Conservation (phyloP, 2,329 filamentous ascomycete genomes). For the Hypoxylon sp. region DNA sequence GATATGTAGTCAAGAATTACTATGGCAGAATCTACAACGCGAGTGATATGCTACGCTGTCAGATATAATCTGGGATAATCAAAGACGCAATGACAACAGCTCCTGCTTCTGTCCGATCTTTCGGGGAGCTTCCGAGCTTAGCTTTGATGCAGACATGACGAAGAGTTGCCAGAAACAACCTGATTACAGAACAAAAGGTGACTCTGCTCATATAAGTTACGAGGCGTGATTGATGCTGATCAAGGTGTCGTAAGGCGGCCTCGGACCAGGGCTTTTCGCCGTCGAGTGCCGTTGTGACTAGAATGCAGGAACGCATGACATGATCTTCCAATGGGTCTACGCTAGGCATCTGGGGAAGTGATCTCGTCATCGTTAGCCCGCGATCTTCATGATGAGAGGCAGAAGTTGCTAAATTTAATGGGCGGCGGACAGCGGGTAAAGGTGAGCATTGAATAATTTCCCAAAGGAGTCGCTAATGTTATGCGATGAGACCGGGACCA, state of each 20-base stretch:
- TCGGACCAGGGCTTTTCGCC: constrained; percentile 16
- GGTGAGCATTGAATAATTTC: constrained; percentile 58
- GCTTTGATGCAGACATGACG: constrained; percentile 27
- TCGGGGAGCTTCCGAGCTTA: constrained; percentile 1
- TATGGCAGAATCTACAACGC: constrained; percentile 15
- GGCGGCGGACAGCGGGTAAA: constrained; percentile 52
- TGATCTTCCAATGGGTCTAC: constrained; percentile 40
- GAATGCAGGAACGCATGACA: constrained; percentile 30
- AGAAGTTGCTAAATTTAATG: constrained; percentile 52
- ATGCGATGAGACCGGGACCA: constrained; percentile 55
- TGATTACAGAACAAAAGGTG: constrained; percentile 5
- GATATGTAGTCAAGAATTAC: constrained; percentile 2
- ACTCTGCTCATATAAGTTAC: constrained; percentile 27
- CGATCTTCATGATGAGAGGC: constrained; percentile 50
- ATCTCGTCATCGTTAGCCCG: constrained; percentile 45
- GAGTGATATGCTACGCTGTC: constrained; percentile 5
- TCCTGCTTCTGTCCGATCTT: constrained; percentile 10
- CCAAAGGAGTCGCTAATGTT: constrained; percentile 58
- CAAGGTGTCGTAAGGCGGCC: constrained; percentile 3
- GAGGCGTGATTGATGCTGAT: constrained; percentile 27
- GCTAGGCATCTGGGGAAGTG: constrained; percentile 42
- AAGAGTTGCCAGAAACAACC: constrained; percentile 29
- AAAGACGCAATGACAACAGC: neutral
- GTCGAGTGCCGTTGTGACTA: constrained; percentile 30
- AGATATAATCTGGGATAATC: constrained; percentile 5